Evolutionary conservation across 2,329 filamentous ascomycete species (phyloP).

Genomic region (Grosmannia serpens): DNA sequence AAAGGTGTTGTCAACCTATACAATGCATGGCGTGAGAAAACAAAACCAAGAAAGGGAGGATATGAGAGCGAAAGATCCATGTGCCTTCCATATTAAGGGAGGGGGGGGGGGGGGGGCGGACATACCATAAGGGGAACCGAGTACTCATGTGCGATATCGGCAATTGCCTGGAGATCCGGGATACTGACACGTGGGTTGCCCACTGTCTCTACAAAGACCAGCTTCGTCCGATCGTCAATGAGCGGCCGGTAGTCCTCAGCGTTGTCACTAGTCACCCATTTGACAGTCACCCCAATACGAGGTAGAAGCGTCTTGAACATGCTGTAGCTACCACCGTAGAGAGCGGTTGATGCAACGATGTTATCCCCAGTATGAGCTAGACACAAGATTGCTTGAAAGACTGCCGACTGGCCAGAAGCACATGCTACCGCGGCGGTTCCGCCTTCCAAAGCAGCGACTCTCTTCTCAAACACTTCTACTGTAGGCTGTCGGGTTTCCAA

Average conservation of each 20-base stretch:
- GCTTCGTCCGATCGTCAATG: too few relatives aligned
- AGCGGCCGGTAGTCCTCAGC: too few relatives aligned
- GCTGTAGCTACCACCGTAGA: conserved; percentile 94
- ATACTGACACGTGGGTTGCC: too few relatives aligned
- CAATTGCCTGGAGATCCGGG: too few relatives aligned
- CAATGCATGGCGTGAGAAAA: conserved; percentile 25
- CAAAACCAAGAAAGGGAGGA: too few relatives aligned
- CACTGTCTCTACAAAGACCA: too few relatives aligned
- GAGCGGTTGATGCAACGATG: conserved; percentile 78
- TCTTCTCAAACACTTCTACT: conserved; percentile 89
- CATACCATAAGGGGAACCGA: too few relatives aligned
- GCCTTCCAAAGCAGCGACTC: conserved; percentile 83
- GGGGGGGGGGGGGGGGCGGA: too few relatives aligned
- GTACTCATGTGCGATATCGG: too few relatives aligned
- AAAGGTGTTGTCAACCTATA: conserved; percentile 75
- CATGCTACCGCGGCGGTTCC: conserved; percentile 76
- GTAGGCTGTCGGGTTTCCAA: conserved; percentile 51
- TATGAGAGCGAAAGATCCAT: too few relatives aligned
- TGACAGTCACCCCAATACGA: conserved; percentile 31
- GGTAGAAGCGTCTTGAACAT: conserved; percentile 66
- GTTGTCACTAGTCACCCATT: too few relatives aligned
- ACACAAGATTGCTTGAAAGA: conserved; percentile 79
- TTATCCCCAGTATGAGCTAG: conserved; percentile 78
- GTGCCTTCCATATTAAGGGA: conserved; percentile 76
- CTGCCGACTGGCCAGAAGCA: conserved; percentile 78